These are phyloP conservation scores for Mycena floridula DNA, from an alignment of 768 basidiomycete genomes.

Conservation along the genomic window DNA sequence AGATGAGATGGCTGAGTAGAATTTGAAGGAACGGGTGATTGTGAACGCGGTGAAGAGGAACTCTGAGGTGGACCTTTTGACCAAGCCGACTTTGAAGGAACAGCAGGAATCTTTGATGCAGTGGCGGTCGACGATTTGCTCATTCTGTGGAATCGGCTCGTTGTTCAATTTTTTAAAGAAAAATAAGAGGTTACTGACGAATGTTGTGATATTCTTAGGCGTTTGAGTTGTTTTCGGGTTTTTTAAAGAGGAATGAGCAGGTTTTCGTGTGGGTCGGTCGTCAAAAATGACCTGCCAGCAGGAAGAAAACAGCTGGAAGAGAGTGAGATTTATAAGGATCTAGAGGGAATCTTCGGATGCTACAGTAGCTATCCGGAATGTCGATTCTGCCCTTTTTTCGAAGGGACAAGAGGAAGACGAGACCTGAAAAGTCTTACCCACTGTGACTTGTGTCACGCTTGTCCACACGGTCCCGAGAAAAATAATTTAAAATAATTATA, in stretches of 20 bases:
- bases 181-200: constrained; percentile 9
- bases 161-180: neutral
- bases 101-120: constrained; percentile 67
- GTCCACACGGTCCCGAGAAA: no score
- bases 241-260: constrained; percentile 41
- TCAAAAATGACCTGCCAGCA: constrained; percentile 90
- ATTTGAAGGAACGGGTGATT: constrained; percentile 64
- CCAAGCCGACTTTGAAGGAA: constrained; percentile 85
- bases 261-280: constrained; percentile 68
- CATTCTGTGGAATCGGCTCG: constrained; percentile 52
- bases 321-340: constrained; percentile 6
- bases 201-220: constrained; percentile 22
- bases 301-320: constrained; percentile 62
- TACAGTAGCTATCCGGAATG: no score
- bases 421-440: no score
- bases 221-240: constrained; percentile 45
- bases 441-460: no score
- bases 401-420: no score
- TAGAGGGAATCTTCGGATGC: neutral
- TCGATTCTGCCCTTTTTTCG: no score
- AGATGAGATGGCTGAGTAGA: constrained; percentile 38
- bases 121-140: constrained; percentile 83
- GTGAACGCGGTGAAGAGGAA: constrained; percentile 64
- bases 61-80: constrained; percentile 78
- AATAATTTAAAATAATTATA: constrained; percentile 1